Evolutionary conservation across 2,329 filamentous ascomycete species (phyloP).

Genomic region (Anthostomella pinea): DNA sequence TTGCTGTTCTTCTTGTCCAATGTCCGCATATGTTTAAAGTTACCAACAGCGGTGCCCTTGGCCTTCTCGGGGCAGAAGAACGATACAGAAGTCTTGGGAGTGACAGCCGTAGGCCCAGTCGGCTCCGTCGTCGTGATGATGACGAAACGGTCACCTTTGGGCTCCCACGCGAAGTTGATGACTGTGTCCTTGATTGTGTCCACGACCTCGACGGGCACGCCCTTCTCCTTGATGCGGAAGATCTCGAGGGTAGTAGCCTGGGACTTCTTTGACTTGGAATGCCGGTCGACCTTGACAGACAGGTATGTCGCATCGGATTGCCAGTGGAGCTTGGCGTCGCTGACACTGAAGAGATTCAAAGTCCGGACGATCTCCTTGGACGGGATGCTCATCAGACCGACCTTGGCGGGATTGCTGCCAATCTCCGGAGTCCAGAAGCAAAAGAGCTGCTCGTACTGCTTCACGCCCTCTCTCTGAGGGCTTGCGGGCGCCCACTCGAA

Average conservation of each 20-base stretch:
- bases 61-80: slow-evolving; percentile 97
- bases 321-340: slow-evolving; percentile 98
- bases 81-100: slow-evolving; percentile 88
- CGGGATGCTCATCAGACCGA: slow-evolving; percentile 92
- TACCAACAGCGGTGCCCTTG: slow-evolving; percentile 77
- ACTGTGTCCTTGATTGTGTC: slow-evolving; percentile 98
- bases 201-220: slow-evolving; percentile 95
- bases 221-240: slow-evolving; percentile 96
- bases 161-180: slow-evolving; percentile 99
- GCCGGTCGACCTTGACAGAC: slow-evolving; percentile 97
- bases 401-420: slow-evolving; percentile 95
- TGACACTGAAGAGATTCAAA: slow-evolving; percentile 96
- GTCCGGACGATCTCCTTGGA: slow-evolving; percentile 93
- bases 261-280: slow-evolving; percentile 99
- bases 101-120: slow-evolving; percentile 71
- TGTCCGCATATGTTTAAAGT: slow-evolving; percentile 94
- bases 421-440: slow-evolving; percentile 99
- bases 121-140: slow-evolving; percentile 93
- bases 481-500: slow-evolving; percentile 95
- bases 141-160: slow-evolving; percentile 95
- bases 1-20: slow-evolving; percentile 99
- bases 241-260: slow-evolving; percentile 96
- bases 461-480: slow-evolving; percentile 77
- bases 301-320: slow-evolving; percentile 92
- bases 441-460: slow-evolving; percentile 91